Evolutionary conservation across 495 filamentous ascomycete genomes (phyloP).

Genomic region (Lineolata rhizophorae): DNA sequence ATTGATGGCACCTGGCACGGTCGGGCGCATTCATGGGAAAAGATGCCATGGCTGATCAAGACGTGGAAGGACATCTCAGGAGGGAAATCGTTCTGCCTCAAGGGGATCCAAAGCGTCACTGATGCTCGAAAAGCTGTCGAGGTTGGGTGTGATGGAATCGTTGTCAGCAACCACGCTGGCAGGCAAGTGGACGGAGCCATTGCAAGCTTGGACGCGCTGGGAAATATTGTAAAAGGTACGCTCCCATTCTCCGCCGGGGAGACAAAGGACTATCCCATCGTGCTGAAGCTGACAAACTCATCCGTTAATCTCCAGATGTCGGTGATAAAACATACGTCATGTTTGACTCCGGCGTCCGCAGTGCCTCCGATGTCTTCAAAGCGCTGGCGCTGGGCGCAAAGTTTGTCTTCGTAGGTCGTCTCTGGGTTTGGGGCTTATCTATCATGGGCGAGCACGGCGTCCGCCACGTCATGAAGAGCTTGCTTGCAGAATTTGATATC

Average conservation of each 20-base stretch:
- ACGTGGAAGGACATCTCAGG: slow-evolving; percentile 21
- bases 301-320: slow-evolving; percentile 14
- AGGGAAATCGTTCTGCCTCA: slow-evolving; percentile 30
- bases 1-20: slow-evolving; percentile 47
- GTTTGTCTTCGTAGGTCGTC: slow-evolving; percentile 38
- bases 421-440: slow-evolving; percentile 39
- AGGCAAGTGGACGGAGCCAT: slow-evolving; percentile 42
- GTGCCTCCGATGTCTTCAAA: slow-evolving; percentile 36
- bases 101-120: slow-evolving; percentile 30
- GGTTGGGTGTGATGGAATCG: slow-evolving; percentile 29
- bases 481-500: slow-evolving; percentile 46
- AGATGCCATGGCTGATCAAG: slow-evolving; percentile 27
- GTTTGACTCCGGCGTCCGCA: slow-evolving; percentile 39
- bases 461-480: slow-evolving; percentile 38
- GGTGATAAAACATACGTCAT: slow-evolving; percentile 31
- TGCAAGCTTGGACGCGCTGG: slow-evolving; percentile 37
- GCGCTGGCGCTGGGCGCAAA: slow-evolving; percentile 41
- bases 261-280: background rate
- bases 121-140: slow-evolving; percentile 32
- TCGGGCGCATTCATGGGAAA: slow-evolving; percentile 35
- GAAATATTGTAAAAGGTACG: slow-evolving; percentile 34
- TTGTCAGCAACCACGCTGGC: slow-evolving; percentile 38
- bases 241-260: background rate
- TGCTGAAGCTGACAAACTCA: background rate
- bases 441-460: slow-evolving; percentile 31